phyloP scores from a whole-genome alignment of 2,329 filamentous ascomycete genomes.

The Pyricularia grisea region DNA sequence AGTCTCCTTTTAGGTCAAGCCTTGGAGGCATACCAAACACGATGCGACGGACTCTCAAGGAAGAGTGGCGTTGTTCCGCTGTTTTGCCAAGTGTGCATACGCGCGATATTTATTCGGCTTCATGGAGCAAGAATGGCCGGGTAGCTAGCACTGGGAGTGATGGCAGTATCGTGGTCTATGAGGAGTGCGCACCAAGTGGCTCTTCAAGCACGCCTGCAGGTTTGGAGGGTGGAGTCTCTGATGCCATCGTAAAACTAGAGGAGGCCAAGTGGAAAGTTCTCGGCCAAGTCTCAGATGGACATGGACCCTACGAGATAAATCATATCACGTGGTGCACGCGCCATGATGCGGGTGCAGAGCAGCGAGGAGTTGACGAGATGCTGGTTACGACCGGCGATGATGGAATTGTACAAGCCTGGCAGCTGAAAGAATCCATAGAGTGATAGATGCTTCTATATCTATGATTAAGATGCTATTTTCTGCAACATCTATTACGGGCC shows the following conservation, averaged over 20 bases:
- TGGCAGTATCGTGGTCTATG: conserved; percentile 70
- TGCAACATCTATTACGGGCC: background rate
- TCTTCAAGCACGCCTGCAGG: conserved; percentile 10
- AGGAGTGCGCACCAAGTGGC: conserved; percentile 36
- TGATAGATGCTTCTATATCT: background rate
- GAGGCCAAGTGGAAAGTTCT: conserved; percentile 61
- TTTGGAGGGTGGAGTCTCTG: conserved; percentile 9
- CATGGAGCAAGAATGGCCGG: conserved; percentile 75
- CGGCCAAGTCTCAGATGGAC: conserved; percentile 60
- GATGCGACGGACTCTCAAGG: conserved; percentile 67
- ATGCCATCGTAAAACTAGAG: background rate
- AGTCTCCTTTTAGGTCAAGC: conserved; percentile 21
- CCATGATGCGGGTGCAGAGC: conserved; percentile 54
- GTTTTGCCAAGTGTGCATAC: conserved; percentile 68
- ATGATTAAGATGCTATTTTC: background rate
- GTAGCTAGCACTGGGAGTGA: conserved; percentile 88
- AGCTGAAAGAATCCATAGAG: conserved; percentile 18
- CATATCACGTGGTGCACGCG: conserved; percentile 81
- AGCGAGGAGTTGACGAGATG: conserved; percentile 62
- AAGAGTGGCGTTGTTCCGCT: conserved; percentile 74
- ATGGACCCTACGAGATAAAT: conserved; percentile 92
- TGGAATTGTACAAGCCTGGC: conserved; percentile 79
- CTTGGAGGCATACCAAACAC: conserved; percentile 74
- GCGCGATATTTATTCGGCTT: conserved; percentile 72
- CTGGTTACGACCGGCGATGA: conserved; percentile 89